Base-by-base conservation (phyloP, 352 stramenopile species). In the Ochromonadaceae sp. region DNA sequence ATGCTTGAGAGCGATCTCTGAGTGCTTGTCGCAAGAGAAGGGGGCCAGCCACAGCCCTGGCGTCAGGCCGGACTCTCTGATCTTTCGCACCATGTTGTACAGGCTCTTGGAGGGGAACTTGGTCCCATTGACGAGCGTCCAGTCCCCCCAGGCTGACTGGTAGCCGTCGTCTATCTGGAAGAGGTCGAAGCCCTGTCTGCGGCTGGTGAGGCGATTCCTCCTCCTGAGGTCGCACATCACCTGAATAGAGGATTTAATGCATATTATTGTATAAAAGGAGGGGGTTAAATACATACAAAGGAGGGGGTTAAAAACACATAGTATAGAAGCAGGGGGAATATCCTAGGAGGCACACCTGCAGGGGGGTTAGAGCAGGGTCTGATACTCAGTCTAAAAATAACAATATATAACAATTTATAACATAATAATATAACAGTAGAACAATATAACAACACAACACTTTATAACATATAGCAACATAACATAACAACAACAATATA, bases 101-200 rank as follows among this genome's bases (percentile, higher is more conserved):
- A 87, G 78, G 36, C 75, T 67, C 17, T 67, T 38, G 38, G 65
- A 70, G 5, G 74, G 43, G 68, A 84, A 85, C 65, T 78, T 78
- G 10, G 63, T 55, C 15, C 72, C 72, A 62, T 86, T 83, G 22
- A 85, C 60, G 10, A 69, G 75, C 61, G 77, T 70, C 81, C 81
- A 87, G 67, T 86, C 81, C 46, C 81, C 81, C 79, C 79, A 86
- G 22, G 78, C 67, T 49, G 70, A 82, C 77, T 86, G 84, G 59
- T 87, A 87, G 4, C 81, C 81, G 72, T 87, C 79, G 68, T 87
- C 81, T 32, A 87, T 78, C 1, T 86, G 68, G 40, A 74, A 75
- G 14, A 82, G 72, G 66, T 86, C 81, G 26, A 79, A 82, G 15
- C 73, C 73, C 35, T 82, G 71, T 0, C 62, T 70, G n/a, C n/a